Percentiles rank a stretch among this genome's conserved stretches.
Conservation (phyloP, 192 early-diverging fungal genomes). For the Phlyctochytrium bullatum region DNA sequence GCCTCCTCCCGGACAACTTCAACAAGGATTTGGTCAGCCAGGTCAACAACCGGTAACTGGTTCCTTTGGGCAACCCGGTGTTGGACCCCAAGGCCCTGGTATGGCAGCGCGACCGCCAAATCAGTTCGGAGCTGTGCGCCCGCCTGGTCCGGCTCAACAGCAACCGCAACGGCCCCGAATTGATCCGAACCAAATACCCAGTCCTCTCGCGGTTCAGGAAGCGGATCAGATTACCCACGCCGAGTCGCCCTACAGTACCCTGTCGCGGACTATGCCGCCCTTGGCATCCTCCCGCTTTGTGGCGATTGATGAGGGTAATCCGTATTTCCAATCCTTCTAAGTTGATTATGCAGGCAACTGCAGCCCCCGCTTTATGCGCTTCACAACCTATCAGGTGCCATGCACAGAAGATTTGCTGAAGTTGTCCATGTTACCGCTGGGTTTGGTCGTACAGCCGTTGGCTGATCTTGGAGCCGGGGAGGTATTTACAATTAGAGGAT, state of each 20-base stretch:
- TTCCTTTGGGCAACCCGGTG: no score
- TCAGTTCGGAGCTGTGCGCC: not conserved
- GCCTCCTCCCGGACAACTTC: no score
- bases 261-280: constrained; percentile 67
- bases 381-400: constrained; percentile 87
- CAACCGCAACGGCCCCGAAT: constrained; percentile 51
- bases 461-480: constrained; percentile 78
- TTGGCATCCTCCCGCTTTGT: constrained; percentile 76
- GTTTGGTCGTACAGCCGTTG: constrained; percentile 87
- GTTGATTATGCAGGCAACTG: constrained; percentile 31
- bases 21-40: no score
- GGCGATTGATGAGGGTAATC: constrained; percentile 87
- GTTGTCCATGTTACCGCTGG: constrained; percentile 78
- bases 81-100: no score
- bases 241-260: constrained; percentile 70
- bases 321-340: no score
- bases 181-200: constrained; percentile 93
- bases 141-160: constrained; percentile 14
- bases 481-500: constrained; percentile 32
- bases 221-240: constrained; percentile 73
- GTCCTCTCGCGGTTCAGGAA: constrained; percentile 80
- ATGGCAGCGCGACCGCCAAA: constrained; percentile 11
- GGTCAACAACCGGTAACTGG: no score
- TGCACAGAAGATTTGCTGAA: constrained; percentile 75
- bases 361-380: constrained; percentile 87